phyloP scores from a whole-genome alignment of 2,329 filamentous ascomycete genomes.

The Aspergillus fructus region DNA sequence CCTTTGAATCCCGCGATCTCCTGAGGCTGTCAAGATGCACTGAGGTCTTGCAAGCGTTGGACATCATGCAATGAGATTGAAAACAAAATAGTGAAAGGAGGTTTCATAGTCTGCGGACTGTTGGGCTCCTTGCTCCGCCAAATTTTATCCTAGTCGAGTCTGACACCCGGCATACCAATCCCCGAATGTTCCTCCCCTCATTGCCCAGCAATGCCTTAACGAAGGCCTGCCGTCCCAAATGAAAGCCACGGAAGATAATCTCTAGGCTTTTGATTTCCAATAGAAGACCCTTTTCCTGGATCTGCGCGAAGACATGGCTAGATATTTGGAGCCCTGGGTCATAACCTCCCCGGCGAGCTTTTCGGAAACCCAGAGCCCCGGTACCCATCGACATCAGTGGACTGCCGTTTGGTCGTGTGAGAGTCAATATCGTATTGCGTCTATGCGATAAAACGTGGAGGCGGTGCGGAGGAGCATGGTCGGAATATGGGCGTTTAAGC shows the following conservation, averaged over 20 bases:
- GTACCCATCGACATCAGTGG: conserved; percentile 76
- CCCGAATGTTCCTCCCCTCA: conserved; percentile 74
- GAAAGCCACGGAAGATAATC: conserved; percentile 81
- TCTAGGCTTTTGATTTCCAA: conserved; percentile 75
- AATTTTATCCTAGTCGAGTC: conserved; percentile 93
- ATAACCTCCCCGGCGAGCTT: conserved; percentile 75
- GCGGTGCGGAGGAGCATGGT: conserved; percentile 63
- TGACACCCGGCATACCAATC: conserved; percentile 74
- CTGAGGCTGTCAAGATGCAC: background rate
- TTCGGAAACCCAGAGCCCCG: conserved; percentile 89
- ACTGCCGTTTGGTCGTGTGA: conserved; percentile 77
- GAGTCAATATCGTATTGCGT: conserved; percentile 93
- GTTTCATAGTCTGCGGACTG: conserved; percentile 69
- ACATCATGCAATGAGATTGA: background rate
- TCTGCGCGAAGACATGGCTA: conserved; percentile 76
- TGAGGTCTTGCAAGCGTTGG: background rate
- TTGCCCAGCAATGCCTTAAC: conserved; percentile 84
- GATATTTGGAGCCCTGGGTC: conserved; percentile 91
- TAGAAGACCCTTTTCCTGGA: conserved; percentile 78
- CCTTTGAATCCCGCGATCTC: background rate
- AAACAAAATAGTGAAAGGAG: background rate
- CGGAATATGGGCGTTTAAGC: conserved; percentile 36
- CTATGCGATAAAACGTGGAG: conserved; percentile 83
- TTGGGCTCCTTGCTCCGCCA: conserved; percentile 84
- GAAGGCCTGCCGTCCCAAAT: conserved; percentile 80